phyloP scores from a whole-genome alignment of 129 eudicot genomes.

The Erigeron canadensis region DNA sequence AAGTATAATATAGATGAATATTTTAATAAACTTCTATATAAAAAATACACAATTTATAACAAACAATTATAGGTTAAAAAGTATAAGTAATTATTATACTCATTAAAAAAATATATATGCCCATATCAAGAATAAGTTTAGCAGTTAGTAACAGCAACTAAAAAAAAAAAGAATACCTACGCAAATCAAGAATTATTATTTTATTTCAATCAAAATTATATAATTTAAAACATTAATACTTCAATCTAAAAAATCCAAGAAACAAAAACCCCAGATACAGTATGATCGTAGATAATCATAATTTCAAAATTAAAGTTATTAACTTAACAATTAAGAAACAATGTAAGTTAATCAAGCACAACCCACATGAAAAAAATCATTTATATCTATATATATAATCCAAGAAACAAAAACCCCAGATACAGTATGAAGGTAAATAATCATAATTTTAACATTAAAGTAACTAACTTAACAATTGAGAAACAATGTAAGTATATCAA shows the following conservation, averaged over 20 bases:
- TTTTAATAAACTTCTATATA: constrained; percentile 7
- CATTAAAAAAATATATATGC: too few species aligned
- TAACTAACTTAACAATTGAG: neutral
- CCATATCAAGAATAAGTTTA: neutral
- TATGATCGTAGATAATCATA: neutral
- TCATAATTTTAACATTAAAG: neutral
- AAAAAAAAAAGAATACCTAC: neutral
- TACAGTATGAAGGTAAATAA: neutral
- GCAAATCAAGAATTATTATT: constrained; percentile 16
- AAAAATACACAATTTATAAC: neutral
- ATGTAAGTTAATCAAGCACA: neutral
- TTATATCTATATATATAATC: neutral
- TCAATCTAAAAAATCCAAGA: neutral
- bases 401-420: neutral
- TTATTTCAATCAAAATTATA: neutral
- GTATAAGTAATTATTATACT: too few species aligned
- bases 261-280: neutral
- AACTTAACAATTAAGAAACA: neutral
- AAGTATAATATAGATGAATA: too few species aligned
- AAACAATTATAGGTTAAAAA: neutral
- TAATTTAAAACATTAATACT: neutral
- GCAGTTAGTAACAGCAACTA: neutral
- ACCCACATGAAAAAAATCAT: neutral
- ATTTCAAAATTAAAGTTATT: neutral
- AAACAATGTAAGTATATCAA: neutral